Conservation (phyloP, 495 filamentous ascomycete species). For the Tuber indicum region DNA sequence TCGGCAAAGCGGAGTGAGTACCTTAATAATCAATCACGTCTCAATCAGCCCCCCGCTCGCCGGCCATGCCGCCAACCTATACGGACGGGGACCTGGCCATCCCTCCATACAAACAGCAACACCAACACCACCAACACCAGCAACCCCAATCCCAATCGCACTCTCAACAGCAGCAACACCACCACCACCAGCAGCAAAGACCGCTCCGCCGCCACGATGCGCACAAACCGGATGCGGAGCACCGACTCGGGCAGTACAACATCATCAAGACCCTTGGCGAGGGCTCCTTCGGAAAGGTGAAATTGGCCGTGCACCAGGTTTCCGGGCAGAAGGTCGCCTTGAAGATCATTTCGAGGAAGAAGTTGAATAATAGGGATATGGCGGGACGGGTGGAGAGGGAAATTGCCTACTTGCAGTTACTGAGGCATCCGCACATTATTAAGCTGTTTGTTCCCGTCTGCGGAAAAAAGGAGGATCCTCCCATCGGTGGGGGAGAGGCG, state of each 20-base stretch:
- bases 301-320: conserved; percentile 83
- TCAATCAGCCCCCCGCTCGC: not conserved
- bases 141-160: conserved; percentile 29
- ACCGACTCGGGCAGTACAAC: conserved; percentile 83
- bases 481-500: not conserved
- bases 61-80: conserved; percentile 33
- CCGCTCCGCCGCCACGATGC: conserved; percentile 32
- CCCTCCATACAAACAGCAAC: conserved; percentile 47
- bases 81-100: conserved; percentile 46
- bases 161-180: conserved; percentile 44
- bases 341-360: conserved; percentile 94
- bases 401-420: conserved; percentile 92
- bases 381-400: conserved; percentile 92
- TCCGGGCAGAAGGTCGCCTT: conserved; percentile 90
- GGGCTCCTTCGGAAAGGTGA: conserved; percentile 97
- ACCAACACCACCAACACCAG: conserved; percentile 37
- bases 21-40: conserved; percentile 6
- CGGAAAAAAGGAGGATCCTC: not conserved
- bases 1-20: not conserved
- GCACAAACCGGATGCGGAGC: conserved; percentile 49
- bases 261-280: conserved; percentile 87
- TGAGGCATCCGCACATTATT: conserved; percentile 97
- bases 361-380: conserved; percentile 93
- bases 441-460: conserved; percentile 64
- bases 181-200: conserved; percentile 23